Base-by-base conservation (phyloP, 345 rosid genomes). In the Eutrema heterophyllum region DNA sequence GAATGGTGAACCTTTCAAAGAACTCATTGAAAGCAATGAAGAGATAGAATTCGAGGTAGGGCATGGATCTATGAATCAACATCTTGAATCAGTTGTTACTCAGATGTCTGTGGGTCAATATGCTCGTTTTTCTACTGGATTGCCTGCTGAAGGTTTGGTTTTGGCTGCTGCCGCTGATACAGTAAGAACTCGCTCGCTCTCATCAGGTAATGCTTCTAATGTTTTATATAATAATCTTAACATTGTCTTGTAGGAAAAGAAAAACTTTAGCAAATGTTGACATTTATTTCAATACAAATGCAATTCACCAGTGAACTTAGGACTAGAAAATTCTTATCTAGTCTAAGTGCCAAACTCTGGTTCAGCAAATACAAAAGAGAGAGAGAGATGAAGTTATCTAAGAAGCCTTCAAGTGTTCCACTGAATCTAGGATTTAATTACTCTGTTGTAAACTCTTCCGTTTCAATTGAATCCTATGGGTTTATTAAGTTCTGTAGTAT, bases 31-130 rank as follows among this genome's bases (percentile, higher is more conserved):
- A 80, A 86, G 86, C 61, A 68, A 53, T 48, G 85, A 84, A 70
- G 93, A 82, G 64, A 87, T 90, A 77, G 96, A 87, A 76, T 90
- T 90, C 76, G 96, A 90, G 87, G 80, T 87, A 60, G 98, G 97
- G 35, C 35, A 80, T 71, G 90, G 90, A 64, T 88, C 97, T 4
- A 88, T 93, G 60, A 76, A 83, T 82, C 76, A 84, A 63, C 41
- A 70, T 60, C 77, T 89, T 71, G 98, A 93, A 73, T 70, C 73
- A 43, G 89, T 84, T 79, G 86, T 85, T 30, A 73, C 84, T 38
- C 90, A 85, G 84, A 81, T 94, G 92, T 86, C 95, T 71, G 90
- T 88, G 55, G 95, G 98, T 46, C 95, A 94, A 57, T 84, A 84
- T 74, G 88, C 90, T 39, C 70, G 64, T 78, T 84, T 87, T 78